Base-by-base conservation (phyloP, 2,329 filamentous ascomycete genomes). In the Sporothrix brasiliensis region DNA sequence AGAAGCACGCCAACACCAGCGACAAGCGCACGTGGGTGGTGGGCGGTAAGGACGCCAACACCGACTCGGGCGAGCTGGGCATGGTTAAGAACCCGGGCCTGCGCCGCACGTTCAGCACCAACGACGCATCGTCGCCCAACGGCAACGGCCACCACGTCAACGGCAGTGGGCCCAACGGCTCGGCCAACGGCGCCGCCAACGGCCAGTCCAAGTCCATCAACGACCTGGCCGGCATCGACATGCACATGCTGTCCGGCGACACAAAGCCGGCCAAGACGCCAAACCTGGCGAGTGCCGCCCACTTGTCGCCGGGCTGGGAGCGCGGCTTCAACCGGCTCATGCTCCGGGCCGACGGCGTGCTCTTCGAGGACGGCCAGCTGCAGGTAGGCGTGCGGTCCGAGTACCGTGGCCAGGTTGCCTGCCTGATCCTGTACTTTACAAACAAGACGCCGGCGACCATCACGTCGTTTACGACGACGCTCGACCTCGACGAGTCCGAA, bases 21-120 rank as follows among this genome's bases (percentile, higher is more conserved):
- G 95, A 99, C 79, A 96, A 96, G 82, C 88, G 94, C 73, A 98
- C 95, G 1, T 99, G 95, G 95, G 90, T 97, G 34, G 92, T 98
- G n/a, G 94, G 94, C 73, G 94, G 93, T 72, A 97, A 97, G 81
- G 93, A 96, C 78, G 94, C 94, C 70, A 97, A 97, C 78, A 84
- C 88, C 1, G 93, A 97, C 77, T 84, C 89, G 58, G 87, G 89
- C 70, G 94, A 97, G 78, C 87, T 97, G 72, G 88, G 88, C 73
- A 87, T 97, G 80, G 90, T 89, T 41, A 92, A 95, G 79, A 91
- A 91, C 72, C 89, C 90, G 13, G 92, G 92, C 14, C 85, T 97
- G 70, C 97, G 94, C 82, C 90, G 94, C 75, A 91, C 92, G 1
- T 97, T 97, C 77, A 97, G 89, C 74, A 39, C 66, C 13, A 85